phyloP scores from a whole-genome alignment of 2,329 filamentous ascomycete species.

The Beauveria brongniartii region DNA sequence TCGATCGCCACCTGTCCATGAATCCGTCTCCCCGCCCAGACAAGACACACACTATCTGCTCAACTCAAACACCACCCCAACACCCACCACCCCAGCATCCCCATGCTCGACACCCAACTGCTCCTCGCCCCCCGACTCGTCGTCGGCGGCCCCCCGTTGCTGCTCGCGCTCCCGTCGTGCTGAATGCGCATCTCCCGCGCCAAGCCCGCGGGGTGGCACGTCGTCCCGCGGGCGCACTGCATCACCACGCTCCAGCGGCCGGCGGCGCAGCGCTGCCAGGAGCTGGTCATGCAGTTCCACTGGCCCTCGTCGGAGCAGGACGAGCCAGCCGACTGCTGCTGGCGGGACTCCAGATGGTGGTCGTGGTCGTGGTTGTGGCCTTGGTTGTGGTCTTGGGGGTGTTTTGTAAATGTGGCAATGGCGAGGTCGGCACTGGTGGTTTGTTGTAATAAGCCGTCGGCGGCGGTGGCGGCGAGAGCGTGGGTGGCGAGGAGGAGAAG shows the following conservation, averaged over 20 bases:
- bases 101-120: background rate
- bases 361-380: background rate
- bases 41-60: background rate
- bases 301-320: constrained; percentile 39
- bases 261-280: constrained; percentile 42
- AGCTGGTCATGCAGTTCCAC: constrained; percentile 44
- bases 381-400: background rate
- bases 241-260: constrained; percentile 39
- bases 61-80: background rate
- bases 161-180: constrained; percentile 17
- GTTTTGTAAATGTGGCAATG: background rate
- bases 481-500: background rate
- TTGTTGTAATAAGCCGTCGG: background rate
- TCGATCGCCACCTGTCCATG: background rate
- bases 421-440: background rate
- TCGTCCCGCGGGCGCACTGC: constrained; percentile 35
- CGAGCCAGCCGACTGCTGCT: constrained; percentile 26
- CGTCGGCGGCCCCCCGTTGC: background rate
- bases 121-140: background rate
- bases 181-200: constrained; percentile 32
- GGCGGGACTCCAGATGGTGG: background rate
- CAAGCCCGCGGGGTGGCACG: constrained; percentile 35
- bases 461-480: background rate
- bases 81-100: background rate
- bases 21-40: no score